Evolutionary conservation across 306 rosid species (phyloP), one percentile per base, ranked within the genome.

Genomic region (Adenanthera pavonina): DNA sequence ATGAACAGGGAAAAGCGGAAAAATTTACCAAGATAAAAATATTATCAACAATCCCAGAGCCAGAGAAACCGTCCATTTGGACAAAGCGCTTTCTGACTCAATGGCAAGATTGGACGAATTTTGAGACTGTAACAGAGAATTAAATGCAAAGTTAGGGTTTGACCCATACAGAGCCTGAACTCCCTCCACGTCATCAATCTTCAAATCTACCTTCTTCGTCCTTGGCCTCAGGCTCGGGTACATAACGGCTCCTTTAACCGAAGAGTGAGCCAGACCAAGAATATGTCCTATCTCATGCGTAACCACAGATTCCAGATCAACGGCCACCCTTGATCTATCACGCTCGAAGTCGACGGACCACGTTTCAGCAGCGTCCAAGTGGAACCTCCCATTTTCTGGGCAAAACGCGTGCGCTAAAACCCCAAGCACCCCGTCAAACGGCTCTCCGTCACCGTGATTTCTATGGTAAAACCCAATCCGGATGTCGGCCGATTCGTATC

Each of bases 231-330:
- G 49, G 56, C 92, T 92, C 16, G 99, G 98, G 80, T 92, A 95
- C 99, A 95, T 95, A 19, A 95, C 89, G 2, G 99, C 97, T 43
- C 89, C 97, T 66, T 85, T 89, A 35, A 91, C 94, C 48, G 93
- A 80, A 0, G 97, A 47, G 79, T 95, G 99, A 35, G 88, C 98
- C 82, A 95, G 36, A 17, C 99, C 99, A 25, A 95, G 94, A 54
- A 95, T 80, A 80, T 95, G 99, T 61, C 99, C 99, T 2, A 95
- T 95, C 96, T 95, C 99, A 77, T 95, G 99, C 43, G 98, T 95
- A 4, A 85, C 97, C 69, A 95, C 99, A 12, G 99, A 95, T 80
- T 95, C 99, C 84, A 95, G 77, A 88, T 95, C 98, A 81, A 95
- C 88, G 53, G 99, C 99, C 41, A 85, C 92, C 79, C 75, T 93